Conservation (phyloP, 495 filamentous ascomycete genomes). For the Penicillium desertorum region DNA sequence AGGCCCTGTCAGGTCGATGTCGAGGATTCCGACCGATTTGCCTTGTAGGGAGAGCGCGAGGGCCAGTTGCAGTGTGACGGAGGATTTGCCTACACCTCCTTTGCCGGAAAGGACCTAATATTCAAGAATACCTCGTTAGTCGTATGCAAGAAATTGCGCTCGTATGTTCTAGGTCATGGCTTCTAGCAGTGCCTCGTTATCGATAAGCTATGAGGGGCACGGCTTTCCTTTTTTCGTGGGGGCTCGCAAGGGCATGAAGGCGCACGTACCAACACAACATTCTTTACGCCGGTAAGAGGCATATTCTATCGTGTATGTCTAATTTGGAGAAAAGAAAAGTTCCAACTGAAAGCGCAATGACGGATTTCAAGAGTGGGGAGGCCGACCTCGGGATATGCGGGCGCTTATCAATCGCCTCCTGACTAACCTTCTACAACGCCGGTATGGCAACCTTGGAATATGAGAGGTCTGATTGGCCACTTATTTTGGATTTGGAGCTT, state of each 20-base stretch:
- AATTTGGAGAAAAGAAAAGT: constrained; percentile 1
- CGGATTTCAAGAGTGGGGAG: constrained; percentile 21
- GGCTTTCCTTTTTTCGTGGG: constrained; percentile 4
- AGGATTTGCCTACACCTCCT: constrained; percentile 97
- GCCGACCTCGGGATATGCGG: constrained; percentile 30
- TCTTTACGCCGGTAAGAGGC: constrained; percentile 54
- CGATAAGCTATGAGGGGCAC: constrained; percentile 38
- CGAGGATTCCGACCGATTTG: constrained; percentile 88
- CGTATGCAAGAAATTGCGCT: not conserved
- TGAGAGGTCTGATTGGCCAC: not conserved
- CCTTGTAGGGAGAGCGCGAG: constrained; percentile 82
- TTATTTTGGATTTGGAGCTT: not conserved
- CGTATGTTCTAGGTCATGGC: not conserved
- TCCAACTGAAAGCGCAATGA: constrained; percentile 10
- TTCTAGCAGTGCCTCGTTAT: constrained; percentile 31
- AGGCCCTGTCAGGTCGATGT: constrained; percentile 93
- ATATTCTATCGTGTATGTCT: constrained; percentile 25
- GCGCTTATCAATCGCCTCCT: constrained; percentile 47
- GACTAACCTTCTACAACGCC: constrained; percentile 12
- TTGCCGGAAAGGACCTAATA: constrained; percentile 83
- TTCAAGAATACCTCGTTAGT: constrained; percentile 3
- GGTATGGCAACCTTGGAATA: not conserved
- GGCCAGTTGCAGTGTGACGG: constrained; percentile 90
- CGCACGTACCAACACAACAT: constrained; percentile 49
- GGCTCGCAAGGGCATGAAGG: constrained; percentile 12